Evolutionary conservation across 441 rosid species (phyloP).

Genomic region (Populus trichocarpa): DNA sequence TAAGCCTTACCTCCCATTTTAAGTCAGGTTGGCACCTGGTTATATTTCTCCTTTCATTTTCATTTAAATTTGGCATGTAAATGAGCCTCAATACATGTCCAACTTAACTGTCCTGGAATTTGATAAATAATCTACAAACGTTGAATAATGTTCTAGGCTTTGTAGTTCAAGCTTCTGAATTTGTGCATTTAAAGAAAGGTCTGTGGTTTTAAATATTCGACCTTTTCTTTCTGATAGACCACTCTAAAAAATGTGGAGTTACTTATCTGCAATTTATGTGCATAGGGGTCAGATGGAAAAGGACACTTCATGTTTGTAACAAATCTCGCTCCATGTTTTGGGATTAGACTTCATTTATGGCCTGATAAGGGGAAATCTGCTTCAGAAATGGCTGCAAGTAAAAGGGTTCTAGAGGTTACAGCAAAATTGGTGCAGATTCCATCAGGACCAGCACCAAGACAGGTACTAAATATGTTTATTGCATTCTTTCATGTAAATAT

Average conservation of each 20-base stretch:
- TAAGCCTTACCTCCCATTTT: not conserved
- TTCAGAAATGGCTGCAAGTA: conserved; percentile 50
- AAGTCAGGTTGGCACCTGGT: not conserved
- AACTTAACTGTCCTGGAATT: not conserved
- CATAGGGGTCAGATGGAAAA: conserved; percentile 78
- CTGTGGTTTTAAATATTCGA: not conserved
- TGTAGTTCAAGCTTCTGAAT: not conserved
- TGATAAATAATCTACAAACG: not conserved
- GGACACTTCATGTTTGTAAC: conserved; percentile 88
- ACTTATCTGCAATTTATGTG: conserved; percentile 29
- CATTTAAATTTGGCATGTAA: not conserved
- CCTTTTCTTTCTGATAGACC: not conserved
- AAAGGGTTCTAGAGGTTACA: conserved; percentile 76
- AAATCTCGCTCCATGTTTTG: conserved; percentile 91
- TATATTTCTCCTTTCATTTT: not conserved
- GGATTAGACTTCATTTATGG: conserved; percentile 94
- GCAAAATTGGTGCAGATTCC: conserved; percentile 95
- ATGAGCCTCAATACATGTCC: not conserved
- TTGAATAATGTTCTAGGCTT: conserved; percentile 1
- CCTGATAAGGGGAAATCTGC: conserved; percentile 63
- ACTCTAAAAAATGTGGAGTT: conserved; percentile 4
- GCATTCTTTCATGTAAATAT: not conserved
- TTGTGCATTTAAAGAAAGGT: not conserved
- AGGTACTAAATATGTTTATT: conserved; percentile 46
- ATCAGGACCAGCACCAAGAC: conserved; percentile 90